Conservation (phyloP, 306 rosid species). For the Fragaria ananassa region DNA sequence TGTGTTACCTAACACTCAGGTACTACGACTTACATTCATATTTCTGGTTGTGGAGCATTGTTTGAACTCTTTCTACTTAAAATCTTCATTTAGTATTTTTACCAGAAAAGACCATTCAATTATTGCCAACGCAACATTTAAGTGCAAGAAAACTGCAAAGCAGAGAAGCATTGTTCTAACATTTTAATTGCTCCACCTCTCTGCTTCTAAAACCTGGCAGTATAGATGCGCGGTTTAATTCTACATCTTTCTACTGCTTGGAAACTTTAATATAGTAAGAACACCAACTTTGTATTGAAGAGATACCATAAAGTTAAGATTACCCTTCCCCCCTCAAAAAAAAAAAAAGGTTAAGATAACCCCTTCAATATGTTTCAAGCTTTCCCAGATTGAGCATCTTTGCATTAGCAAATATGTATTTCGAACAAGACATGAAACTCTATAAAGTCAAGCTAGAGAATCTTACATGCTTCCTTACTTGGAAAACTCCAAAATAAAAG, state of each 20-base stretch:
- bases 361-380: too few species aligned
- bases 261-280: not conserved
- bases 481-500: conserved; percentile 13
- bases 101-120: not conserved
- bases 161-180: not conserved
- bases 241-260: not conserved
- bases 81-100: not conserved
- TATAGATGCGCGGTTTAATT: not conserved
- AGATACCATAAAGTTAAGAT: not conserved
- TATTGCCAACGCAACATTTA: not conserved
- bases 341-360: not conserved
- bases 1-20: conserved; percentile 11
- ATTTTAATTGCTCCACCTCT: too few species aligned
- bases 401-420: not conserved
- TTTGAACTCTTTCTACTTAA: not conserved
- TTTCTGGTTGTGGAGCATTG: not conserved
- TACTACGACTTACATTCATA: conserved; percentile 9
- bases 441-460: conserved; percentile 35
- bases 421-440: conserved; percentile 8
- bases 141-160: not conserved
- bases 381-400: conserved; percentile 1
- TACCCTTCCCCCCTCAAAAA: not conserved
- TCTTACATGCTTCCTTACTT: conserved; percentile 26
- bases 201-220: not conserved
- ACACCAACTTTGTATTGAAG: not conserved